Conservation (phyloP, 2,329 filamentous ascomycete species). For the Dactylonectria macrodidyma region DNA sequence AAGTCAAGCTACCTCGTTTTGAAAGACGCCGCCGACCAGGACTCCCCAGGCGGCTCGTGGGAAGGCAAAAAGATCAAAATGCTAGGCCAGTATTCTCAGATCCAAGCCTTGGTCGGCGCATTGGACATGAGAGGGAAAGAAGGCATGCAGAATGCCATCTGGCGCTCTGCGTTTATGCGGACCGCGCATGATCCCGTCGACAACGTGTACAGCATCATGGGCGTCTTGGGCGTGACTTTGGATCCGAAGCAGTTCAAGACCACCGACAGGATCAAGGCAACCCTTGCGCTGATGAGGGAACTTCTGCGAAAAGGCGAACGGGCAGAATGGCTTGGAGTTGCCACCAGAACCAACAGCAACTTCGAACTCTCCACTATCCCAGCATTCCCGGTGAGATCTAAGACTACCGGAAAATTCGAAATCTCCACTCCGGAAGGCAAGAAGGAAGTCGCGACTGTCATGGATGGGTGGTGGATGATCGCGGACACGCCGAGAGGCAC, state of each 20-base stretch:
- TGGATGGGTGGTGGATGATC: slow-evolving; percentile 30
- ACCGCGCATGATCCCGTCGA: slow-evolving; percentile 25
- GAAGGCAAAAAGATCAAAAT: neutral
- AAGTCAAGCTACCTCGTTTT: neutral
- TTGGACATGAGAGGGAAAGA: slow-evolving; percentile 9
- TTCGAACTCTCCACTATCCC: neutral
- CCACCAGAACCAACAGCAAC: neutral
- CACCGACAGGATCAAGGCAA: neutral
- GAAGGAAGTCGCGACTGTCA: slow-evolving; percentile 3
- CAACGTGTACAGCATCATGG: slow-evolving; percentile 38
- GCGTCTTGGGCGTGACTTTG: slow-evolving; percentile 31
- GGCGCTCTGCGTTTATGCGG: slow-evolving; percentile 26
- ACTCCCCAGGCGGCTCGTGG: neutral
- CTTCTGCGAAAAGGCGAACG: neutral
- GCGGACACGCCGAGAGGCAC: slow-evolving; percentile 18
- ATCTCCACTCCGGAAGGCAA: slow-evolving; percentile 34
- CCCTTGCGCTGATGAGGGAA: neutral
- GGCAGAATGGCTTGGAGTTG: slow-evolving; percentile 7
- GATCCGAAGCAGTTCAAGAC: slow-evolving; percentile 14
- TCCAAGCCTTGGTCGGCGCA: slow-evolving; percentile 9
- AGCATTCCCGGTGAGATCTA: slow-evolving; percentile 54
- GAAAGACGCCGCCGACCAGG: neutral
- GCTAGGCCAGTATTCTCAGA: neutral
- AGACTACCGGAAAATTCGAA: slow-evolving; percentile 41
- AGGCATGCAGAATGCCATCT: slow-evolving; percentile 16